Evolutionary conservation across 1,139 yeast species (phyloP).

Genomic region (Pneumocystis murina): DNA sequence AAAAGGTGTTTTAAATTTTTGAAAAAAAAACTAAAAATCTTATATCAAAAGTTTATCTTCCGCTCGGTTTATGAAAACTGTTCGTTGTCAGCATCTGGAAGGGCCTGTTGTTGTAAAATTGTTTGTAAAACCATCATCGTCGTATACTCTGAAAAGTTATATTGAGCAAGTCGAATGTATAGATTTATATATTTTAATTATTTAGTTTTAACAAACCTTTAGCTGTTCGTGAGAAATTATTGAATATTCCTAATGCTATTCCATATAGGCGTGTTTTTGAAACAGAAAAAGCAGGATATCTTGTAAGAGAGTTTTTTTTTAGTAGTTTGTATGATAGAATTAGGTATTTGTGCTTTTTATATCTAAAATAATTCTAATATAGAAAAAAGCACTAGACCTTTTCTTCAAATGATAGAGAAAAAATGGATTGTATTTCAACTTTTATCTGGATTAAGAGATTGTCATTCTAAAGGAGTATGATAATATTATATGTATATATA

Average conservation of each 20-base stretch:
- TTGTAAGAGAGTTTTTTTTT: slow-evolving; percentile 65
- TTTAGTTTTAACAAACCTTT: slow-evolving; percentile 4
- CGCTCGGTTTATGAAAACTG: slow-evolving; percentile 72
- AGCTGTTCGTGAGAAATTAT: slow-evolving; percentile 26
- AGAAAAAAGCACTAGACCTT: slow-evolving; percentile 58
- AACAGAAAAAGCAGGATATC: slow-evolving; percentile 83
- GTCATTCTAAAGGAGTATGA: slow-evolving; percentile 40
- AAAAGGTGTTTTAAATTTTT: neutral
- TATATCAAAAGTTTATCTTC: slow-evolving; percentile 40
- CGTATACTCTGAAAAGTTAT: neutral
- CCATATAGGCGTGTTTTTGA: slow-evolving; percentile 66
- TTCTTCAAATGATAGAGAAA: slow-evolving; percentile 66
- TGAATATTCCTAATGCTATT: slow-evolving; percentile 42
- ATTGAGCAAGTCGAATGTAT: slow-evolving; percentile 1
- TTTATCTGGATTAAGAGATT: slow-evolving; percentile 41
- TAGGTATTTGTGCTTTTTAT: slow-evolving; percentile 21
- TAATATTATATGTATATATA: slow-evolving; percentile 22
- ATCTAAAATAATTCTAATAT: slow-evolving; percentile 1
- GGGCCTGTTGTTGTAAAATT: slow-evolving; percentile 68
- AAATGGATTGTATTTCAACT: slow-evolving; percentile 74
- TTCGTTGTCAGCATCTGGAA: slow-evolving; percentile 47
- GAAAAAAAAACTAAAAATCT: slow-evolving; percentile 15
- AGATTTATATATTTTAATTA: neutral
- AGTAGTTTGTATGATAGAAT: slow-evolving; percentile 74
- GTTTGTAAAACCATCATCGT: slow-evolving; percentile 51